Conservation (phyloP, 495 filamentous ascomycete species). For the Aspergillus affinis region DNA sequence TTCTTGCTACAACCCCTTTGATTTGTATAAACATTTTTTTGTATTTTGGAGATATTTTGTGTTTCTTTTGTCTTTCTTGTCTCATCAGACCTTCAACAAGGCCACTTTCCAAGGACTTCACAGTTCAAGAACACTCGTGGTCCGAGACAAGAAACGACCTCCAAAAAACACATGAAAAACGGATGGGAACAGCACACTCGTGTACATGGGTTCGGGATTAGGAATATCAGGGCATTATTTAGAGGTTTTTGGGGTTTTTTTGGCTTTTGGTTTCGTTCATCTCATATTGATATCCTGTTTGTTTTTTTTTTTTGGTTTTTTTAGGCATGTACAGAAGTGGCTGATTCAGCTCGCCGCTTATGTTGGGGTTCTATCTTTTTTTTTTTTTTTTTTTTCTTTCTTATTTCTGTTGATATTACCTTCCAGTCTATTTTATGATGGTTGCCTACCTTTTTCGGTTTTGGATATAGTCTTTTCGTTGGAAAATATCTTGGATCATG, state of each 20-base stretch:
- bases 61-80: background rate
- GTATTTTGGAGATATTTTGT: background rate
- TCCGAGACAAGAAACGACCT: background rate
- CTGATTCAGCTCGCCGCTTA: background rate
- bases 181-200: background rate
- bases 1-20: background rate
- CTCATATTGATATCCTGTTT: slow-evolving; percentile 2
- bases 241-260: background rate
- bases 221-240: background rate
- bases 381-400: background rate
- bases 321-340: slow-evolving; percentile 4
- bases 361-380: background rate
- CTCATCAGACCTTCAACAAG: background rate
- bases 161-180: background rate
- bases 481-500: slow-evolving; percentile 9
- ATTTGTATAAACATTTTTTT: background rate
- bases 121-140: background rate
- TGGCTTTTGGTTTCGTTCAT: background rate
- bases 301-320: background rate
- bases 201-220: background rate
- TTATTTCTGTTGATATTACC: slow-evolving; percentile 8
- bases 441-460: slow-evolving; percentile 5
- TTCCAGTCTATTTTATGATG: slow-evolving; percentile 7
- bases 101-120: background rate
- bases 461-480: slow-evolving; percentile 7